phyloP scores from a whole-genome alignment of 179 eudicot genomes.

The Silene noctiflora region DNA sequence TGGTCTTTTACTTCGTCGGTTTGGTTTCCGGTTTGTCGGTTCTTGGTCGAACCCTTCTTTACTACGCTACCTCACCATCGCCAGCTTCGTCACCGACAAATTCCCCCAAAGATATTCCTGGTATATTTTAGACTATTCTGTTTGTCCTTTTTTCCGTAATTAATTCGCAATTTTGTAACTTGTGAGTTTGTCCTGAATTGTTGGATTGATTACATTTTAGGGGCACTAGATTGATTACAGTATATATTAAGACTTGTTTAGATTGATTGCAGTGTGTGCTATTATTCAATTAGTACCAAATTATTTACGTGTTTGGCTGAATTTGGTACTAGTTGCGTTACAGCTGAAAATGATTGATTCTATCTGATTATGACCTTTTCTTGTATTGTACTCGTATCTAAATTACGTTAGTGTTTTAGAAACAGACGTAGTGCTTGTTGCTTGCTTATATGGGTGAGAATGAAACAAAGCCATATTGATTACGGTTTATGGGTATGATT shows the following conservation, averaged over 20 bases:
- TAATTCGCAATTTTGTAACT: background rate
- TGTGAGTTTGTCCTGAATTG: background rate
- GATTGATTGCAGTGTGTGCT: background rate
- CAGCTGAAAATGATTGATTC: background rate
- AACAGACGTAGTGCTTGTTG: too few species aligned
- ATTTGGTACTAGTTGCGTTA: background rate
- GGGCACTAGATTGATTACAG: too few species aligned
- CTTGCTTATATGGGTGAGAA: background rate
- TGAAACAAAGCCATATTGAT: too few species aligned
- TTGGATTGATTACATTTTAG: background rate
- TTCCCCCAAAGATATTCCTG: constrained; percentile 35
- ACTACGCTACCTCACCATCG: constrained; percentile 37
- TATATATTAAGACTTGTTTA: background rate
- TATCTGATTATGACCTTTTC: too few species aligned
- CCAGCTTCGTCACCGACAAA: constrained; percentile 22
- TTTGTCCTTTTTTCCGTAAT: background rate
- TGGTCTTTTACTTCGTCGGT: constrained; percentile 49
- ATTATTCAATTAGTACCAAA: too few species aligned
- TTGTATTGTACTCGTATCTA: too few species aligned
- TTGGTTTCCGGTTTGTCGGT: constrained; percentile 37
- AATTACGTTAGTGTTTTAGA: too few species aligned
- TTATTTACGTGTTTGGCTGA: background rate
- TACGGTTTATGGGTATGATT: constrained; percentile 11
- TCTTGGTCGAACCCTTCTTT: constrained; percentile 39
- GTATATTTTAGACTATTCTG: constrained; percentile 10